Percentiles rank a stretch among this genome's conserved stretches.
phyloP scores from a whole-genome alignment of 768 basidiomycete species.

The Rhodotorula kratochvilovae region DNA sequence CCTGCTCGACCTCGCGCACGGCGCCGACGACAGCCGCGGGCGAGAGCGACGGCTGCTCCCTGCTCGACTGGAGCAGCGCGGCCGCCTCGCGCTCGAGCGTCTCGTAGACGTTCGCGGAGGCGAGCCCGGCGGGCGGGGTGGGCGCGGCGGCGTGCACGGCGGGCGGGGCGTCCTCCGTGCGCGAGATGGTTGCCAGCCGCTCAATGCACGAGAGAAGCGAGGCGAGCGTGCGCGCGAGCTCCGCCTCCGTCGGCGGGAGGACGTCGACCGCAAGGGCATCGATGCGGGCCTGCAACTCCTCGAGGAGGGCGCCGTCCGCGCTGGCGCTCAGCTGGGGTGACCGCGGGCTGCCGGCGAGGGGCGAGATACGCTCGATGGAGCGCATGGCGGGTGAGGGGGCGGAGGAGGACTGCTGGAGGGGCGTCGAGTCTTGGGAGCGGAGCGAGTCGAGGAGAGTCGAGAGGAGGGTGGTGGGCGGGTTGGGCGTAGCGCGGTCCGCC shows the following conservation, averaged over 20 bases:
- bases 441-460: constrained; percentile 62
- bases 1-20: constrained; percentile 51
- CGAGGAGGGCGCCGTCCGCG: constrained; percentile 57
- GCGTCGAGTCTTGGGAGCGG: constrained; percentile 48
- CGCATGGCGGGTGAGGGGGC: constrained; percentile 43
- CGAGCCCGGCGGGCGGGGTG: constrained; percentile 44
- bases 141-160: background rate
- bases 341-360: constrained; percentile 57
- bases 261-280: constrained; percentile 51
- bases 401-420: background rate
- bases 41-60: constrained; percentile 43
- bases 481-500: constrained; percentile 47
- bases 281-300: constrained; percentile 60
- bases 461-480: constrained; percentile 63
- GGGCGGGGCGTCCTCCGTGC: constrained; percentile 21
- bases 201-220: constrained; percentile 66
- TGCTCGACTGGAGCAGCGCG: constrained; percentile 58
- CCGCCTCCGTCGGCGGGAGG: constrained; percentile 53
- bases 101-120: constrained; percentile 47
- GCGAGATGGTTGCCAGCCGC: constrained; percentile 54
- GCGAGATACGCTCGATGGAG: constrained; percentile 62
- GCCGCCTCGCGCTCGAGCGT: constrained; percentile 65
- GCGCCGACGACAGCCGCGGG: constrained; percentile 52
- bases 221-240: constrained; percentile 64
- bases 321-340: constrained; percentile 49